Base-by-base conservation (phyloP, 257 asterid species). In the Parsonsia alboflavescens region DNA sequence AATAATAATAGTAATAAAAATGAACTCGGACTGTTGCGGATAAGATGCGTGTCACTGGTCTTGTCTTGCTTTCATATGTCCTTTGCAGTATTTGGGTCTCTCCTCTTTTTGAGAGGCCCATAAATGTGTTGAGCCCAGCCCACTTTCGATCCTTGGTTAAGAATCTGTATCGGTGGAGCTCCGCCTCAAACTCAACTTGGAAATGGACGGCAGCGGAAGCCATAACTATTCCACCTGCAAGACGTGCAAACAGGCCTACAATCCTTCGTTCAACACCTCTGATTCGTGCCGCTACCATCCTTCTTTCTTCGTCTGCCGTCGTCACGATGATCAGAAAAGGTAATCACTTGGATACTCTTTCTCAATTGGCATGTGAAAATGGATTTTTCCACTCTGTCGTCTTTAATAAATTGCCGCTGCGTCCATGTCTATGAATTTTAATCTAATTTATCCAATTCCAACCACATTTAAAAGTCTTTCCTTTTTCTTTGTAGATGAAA, bases 251-350 rank as follows among this genome's bases (percentile, higher is more conserved):
- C 66, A 78, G 82, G 49, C 69, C 46, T 93, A 53, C 82, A 45
- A 45, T 39, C 73, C 83, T n/a, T 79, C 88, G 12, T 85, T 88
- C 48, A 93, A 93, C 80, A 63, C 76, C 71, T 48, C 85, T 4
- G 74, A 78, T 19, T 84, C 96, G n/a, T 93, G 98, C 85, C 90
- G 93, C 26, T 93, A 82, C 78, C 97, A 91, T 70, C 97, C 97
- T 76, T 88, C 96, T 1, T 88, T 93, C 83, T 90, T 88, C 85
- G 97, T 93, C 26, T 89, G 97, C 82, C 98, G 98, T 78, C 98
- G 97, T 79, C 98, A 93, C 85, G 96, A 88, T 74, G 96, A 91
- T 85, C 98, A 91, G 89, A 88, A 85, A 81, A 88, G 98, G 98
- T 92, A 72, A 15, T 39, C 26, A 1, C 26, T n/a, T 24, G 5